Evolutionary conservation across 768 basidiomycete species (phyloP).

Genomic region (Lactarius hatsudake): DNA sequence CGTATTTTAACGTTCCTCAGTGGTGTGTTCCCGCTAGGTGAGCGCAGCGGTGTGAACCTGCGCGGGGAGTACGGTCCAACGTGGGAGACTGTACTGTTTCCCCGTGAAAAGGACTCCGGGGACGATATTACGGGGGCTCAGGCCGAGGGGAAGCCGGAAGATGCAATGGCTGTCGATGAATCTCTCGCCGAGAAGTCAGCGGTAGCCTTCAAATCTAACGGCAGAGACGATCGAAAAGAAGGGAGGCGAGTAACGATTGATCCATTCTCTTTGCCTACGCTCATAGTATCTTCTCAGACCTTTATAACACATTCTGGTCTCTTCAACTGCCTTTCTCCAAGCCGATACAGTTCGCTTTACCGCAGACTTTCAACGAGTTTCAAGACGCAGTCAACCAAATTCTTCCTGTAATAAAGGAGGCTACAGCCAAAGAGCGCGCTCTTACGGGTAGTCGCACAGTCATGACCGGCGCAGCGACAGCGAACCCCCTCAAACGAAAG

Average conservation of each 20-base stretch:
- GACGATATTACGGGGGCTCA: slow-evolving; percentile 35
- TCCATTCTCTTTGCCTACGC: background rate
- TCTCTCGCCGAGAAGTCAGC: slow-evolving; percentile 27
- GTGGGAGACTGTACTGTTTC: slow-evolving; percentile 64
- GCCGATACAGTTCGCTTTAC: slow-evolving; percentile 63
- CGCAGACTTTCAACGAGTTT: slow-evolving; percentile 59
- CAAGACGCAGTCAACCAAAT: slow-evolving; percentile 68
- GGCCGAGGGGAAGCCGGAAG: slow-evolving; percentile 35
- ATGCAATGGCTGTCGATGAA: slow-evolving; percentile 66
- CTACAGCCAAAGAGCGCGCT: slow-evolving; percentile 82
- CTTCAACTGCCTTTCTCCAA: slow-evolving; percentile 83
- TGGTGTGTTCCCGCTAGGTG: slow-evolving; percentile 81
- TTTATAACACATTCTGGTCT: slow-evolving; percentile 89
- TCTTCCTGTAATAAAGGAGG: slow-evolving; percentile 77
- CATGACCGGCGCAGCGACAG: slow-evolving; percentile 32
- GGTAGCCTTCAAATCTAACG: slow-evolving; percentile 20
- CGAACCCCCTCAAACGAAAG: slow-evolving; percentile 57
- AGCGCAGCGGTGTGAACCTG: slow-evolving; percentile 88
- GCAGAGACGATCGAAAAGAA: slow-evolving; percentile 52
- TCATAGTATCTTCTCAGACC: slow-evolving; percentile 44
- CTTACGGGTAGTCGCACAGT: slow-evolving; percentile 73
- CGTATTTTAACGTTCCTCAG: slow-evolving; percentile 86
- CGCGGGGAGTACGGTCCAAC: slow-evolving; percentile 81
- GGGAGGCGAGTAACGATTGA: slow-evolving; percentile 45
- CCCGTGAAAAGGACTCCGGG: slow-evolving; percentile 33